These are phyloP conservation scores for Ophiostoma novo-ulmi DNA, from an alignment of 2,329 filamentous ascomycete genomes.

Conservation along the genomic window DNA sequence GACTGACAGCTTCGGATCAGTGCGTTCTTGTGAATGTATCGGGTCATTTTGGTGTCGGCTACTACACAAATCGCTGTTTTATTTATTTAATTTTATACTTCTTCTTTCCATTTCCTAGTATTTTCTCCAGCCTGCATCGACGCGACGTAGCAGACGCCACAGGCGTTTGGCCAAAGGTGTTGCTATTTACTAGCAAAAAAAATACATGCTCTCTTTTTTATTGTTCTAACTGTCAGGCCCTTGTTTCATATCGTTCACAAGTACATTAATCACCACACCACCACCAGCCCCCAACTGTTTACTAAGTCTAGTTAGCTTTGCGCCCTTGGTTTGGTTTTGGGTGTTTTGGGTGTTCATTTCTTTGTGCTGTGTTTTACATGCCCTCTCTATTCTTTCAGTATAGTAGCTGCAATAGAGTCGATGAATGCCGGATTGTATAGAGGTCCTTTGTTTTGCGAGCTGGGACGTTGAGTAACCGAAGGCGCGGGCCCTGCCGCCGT, in stretches of 20 bases:
- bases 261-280: neutral
- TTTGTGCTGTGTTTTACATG: conserved; percentile 15
- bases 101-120: neutral
- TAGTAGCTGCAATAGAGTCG: neutral
- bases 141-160: neutral
- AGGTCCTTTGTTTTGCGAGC: conserved; percentile 3
- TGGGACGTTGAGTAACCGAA: conserved; percentile 9
- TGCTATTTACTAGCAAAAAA: neutral
- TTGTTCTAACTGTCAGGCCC: neutral
- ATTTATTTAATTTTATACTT: neutral
- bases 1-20: neutral
- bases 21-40: conserved; percentile 6
- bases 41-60: neutral
- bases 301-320: conserved; percentile 19
- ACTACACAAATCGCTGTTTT: neutral
- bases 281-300: neutral
- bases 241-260: neutral
- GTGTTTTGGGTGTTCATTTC: neutral
- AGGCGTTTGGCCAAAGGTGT: neutral
- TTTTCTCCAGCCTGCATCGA: neutral
- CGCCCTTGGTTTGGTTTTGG: conserved; percentile 8
- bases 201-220: neutral
- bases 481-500: conserved; percentile 18
- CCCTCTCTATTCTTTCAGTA: neutral
- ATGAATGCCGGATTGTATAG: neutral